Conservation (phyloP, 495 filamentous ascomycete genomes). For the Immersiella caudata region DNA sequence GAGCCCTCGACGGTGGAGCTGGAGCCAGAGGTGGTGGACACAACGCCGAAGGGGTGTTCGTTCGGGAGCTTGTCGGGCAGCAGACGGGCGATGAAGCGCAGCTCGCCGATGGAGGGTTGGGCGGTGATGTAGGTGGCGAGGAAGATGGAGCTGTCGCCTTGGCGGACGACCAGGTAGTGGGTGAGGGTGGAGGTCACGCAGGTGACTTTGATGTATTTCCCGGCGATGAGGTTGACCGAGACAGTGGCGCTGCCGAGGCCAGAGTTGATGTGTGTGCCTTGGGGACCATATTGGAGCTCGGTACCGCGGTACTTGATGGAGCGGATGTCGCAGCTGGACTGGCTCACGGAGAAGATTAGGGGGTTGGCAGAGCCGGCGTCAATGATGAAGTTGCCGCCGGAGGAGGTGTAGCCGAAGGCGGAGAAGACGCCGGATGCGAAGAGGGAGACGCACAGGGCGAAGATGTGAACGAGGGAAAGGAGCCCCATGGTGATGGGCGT, state of each 20-base stretch:
- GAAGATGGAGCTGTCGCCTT: conserved; percentile 61
- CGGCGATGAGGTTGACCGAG: conserved; percentile 48
- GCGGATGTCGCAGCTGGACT: conserved; percentile 63
- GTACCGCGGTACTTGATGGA: conserved; percentile 62
- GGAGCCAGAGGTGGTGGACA: conserved; percentile 54
- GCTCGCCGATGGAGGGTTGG: conserved; percentile 62
- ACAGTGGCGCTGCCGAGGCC: conserved; percentile 64
- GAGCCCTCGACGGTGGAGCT: conserved; percentile 60
- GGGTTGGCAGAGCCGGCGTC: conserved; percentile 58
- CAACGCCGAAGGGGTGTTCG: conserved; percentile 54
- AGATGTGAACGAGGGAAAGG: conserved; percentile 25
- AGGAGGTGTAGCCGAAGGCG: conserved; percentile 48
- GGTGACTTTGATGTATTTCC: conserved; percentile 63
- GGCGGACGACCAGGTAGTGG: conserved; percentile 64
- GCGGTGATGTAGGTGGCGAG: conserved; percentile 66
- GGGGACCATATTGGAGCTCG: conserved; percentile 58
- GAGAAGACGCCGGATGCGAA: conserved; percentile 42
- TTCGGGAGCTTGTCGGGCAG: conserved; percentile 57
- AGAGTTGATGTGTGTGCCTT: conserved; percentile 61
- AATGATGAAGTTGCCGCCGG: conserved; percentile 52
- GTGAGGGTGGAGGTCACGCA: conserved; percentile 62
- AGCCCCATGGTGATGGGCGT: conserved; percentile 28
- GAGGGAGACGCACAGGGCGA: conserved; percentile 32
- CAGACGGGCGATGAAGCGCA: conserved; percentile 66
- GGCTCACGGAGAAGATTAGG: conserved; percentile 59